Base-by-base conservation (phyloP, 495 filamentous ascomycete species). In the Aspergillus ellipticus region DNA sequence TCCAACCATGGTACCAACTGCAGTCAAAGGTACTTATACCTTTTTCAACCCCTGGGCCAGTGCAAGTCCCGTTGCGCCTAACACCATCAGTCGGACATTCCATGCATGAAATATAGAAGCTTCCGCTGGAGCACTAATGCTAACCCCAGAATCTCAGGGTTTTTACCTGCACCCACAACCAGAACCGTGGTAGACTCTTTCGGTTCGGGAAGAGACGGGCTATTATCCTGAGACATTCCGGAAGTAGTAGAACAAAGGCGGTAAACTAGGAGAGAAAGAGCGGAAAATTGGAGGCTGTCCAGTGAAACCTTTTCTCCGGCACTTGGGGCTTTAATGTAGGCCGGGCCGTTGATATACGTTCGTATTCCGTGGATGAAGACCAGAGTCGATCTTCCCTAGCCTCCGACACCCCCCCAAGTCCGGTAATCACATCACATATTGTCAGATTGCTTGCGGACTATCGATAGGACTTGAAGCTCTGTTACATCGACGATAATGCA, bases 11-110 rank as follows among this genome's bases (percentile, higher is more conserved):
- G 11, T 11, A 21, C 16, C 6, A 39, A 28, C 15, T 41, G 13
- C 3, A 29, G 52, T 21, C 8, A 6, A n/a, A n/a, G n/a, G n/a
- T n/a, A n/a, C n/a, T 33, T 24, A 13, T 48, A 74, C 73, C 59
- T 73, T 77, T 57, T 76, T 75, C 49, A 81, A 66, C 5, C 70
- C 69, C 39, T 80, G 76, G n/a, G 75, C 76, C 15, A 75, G 54
- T 1, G 76, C 61, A 29, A 74, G 66, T n/a, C 73, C 71, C 26
- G 66, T 67, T 26, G 66, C 60, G n/a, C 73, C 73, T 75, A 41
- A 24, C 10, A 49, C 24, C 13, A 26, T 37, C 21, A 47, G 26
- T 35, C 21, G 21, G 5, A 24, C 15, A 15, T 0, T 21, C 43
- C 5, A 48, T 6, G 13, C 0, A 15, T 6, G 22, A 2, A n/a